phyloP scores from a whole-genome alignment of 169 alveolate species.

The Plasmodium relictum region DNA sequence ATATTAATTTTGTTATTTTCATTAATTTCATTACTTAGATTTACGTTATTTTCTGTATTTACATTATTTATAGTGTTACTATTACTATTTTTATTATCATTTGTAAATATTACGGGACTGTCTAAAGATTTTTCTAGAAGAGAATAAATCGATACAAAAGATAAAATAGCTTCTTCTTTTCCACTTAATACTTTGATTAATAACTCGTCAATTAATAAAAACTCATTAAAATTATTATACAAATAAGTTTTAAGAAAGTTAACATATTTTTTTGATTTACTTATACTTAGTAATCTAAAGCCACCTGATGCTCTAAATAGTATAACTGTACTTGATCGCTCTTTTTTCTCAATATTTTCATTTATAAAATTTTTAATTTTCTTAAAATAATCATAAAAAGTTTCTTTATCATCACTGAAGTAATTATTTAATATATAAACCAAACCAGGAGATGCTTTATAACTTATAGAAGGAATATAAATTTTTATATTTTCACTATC shows the following conservation, averaged over 20 bases:
- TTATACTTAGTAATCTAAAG: slow-evolving; percentile 59
- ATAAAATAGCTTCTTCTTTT: slow-evolving; percentile 78
- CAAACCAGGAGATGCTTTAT: slow-evolving; percentile 72
- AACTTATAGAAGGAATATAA: slow-evolving; percentile 63
- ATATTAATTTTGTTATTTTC: neutral
- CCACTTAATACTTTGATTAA: slow-evolving; percentile 75
- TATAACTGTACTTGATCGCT: slow-evolving; percentile 55
- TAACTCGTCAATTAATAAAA: slow-evolving; percentile 69
- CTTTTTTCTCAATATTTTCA: slow-evolving; percentile 36
- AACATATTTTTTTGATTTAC: slow-evolving; percentile 46
- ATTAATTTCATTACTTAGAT: neutral
- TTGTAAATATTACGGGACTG: slow-evolving; percentile 52
- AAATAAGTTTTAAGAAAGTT: slow-evolving; percentile 61
- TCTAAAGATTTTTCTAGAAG: slow-evolving; percentile 51
- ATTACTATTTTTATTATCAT: neutral
- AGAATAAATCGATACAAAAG: slow-evolving; percentile 72
- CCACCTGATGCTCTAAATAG: slow-evolving; percentile 77
- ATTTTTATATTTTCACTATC: slow-evolving; percentile 40
- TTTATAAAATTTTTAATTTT: slow-evolving; percentile 60
- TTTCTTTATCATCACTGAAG: slow-evolving; percentile 35
- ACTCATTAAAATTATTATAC: slow-evolving; percentile 33
- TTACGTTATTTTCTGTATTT: neutral
- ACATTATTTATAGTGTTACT: neutral
- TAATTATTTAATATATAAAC: slow-evolving; percentile 63
- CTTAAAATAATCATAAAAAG: slow-evolving; percentile 64